Evolutionary conservation across 805 yeast genomes (phyloP), one percentile per base, ranked within the genome.

Genomic region (Wickerhamomyces alni): DNA sequence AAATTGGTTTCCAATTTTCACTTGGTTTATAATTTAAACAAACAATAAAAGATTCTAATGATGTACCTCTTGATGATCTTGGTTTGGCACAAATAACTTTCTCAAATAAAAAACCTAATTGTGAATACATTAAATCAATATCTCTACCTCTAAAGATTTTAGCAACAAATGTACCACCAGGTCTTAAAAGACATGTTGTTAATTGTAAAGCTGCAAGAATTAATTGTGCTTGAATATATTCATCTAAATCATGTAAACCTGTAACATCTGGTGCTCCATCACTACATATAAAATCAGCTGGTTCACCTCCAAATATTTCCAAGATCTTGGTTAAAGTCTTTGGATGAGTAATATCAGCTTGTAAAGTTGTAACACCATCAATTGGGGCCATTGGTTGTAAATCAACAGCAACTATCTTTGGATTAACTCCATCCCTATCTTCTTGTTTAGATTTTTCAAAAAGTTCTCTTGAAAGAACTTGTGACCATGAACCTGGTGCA

Each of bases 221-320:
- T 41, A 93, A 68, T 58, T 93, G 98, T 2, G 96, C 96, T 65
- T 93, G 99, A 42, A 93, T 85, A 58, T 91, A 93, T 61, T 93
- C 99, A 60, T 93, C 99, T 43, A 93, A 67, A 62, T 93, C 99
- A 58, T 93, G 99, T 37, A 93, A 63, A 1, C 99, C 99, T 0
- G 99, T 93, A 17, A 93, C 99, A 63, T 93, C 99, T 2, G 99
- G 99, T 0, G 99, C 99, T 41, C 99, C 99, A 60, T 93, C 98
- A 53, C 95, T 82, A 54, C 96, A 87, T 1, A 93, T 96, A 58
- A 91, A 83, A 61, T 93, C 99, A 0, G 98, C 98, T 40, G 84
- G 80, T 49, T 86, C 86, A 30, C 96, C 96, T 17, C 86, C 95
- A 66, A 93, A 93, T 30, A 83, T 72, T 26, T 80, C 82, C 50